Conservation (phyloP, 129 eudicot species). For the Kitagawia praeruptora region DNA sequence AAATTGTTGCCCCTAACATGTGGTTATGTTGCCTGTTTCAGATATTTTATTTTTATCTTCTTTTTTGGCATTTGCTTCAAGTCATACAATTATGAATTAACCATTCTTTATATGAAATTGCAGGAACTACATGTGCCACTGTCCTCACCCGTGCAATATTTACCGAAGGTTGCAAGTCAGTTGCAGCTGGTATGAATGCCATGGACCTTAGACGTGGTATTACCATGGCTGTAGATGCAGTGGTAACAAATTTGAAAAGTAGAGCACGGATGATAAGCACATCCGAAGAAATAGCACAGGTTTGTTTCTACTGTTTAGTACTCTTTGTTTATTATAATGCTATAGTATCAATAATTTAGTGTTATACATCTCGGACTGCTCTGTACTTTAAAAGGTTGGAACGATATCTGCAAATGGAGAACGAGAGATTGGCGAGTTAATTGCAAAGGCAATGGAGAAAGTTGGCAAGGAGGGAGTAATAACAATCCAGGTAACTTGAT, state of each 20-base stretch:
- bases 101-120: neutral
- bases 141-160: slow-evolving; percentile 82
- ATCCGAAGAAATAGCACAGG: slow-evolving; percentile 90
- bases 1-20: neutral
- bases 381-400: slow-evolving; percentile 52
- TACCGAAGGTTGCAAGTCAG: slow-evolving; percentile 56
- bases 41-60: neutral
- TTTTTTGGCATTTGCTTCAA: neutral
- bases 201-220: slow-evolving; percentile 76
- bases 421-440: slow-evolving; percentile 84
- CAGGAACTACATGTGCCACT: slow-evolving; percentile 91
- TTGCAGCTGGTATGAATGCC: slow-evolving; percentile 68
- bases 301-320: slow-evolving; percentile 14
- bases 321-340: neutral
- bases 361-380: neutral
- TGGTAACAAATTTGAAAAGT: slow-evolving; percentile 69
- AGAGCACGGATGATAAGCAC: slow-evolving; percentile 82
- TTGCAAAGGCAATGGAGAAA: slow-evolving; percentile 91
- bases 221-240: slow-evolving; percentile 77
- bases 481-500: slow-evolving; percentile 61
- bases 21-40: neutral
- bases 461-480: slow-evolving; percentile 96
- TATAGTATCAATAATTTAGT: neutral
- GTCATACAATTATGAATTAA: no score
- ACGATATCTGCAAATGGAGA: slow-evolving; percentile 93